A percentile compares a stretch with the other conserved stretches of the same genome.
phyloP scores from a whole-genome alignment of 345 rosid genomes.

The Orychophragmus violaceus region DNA sequence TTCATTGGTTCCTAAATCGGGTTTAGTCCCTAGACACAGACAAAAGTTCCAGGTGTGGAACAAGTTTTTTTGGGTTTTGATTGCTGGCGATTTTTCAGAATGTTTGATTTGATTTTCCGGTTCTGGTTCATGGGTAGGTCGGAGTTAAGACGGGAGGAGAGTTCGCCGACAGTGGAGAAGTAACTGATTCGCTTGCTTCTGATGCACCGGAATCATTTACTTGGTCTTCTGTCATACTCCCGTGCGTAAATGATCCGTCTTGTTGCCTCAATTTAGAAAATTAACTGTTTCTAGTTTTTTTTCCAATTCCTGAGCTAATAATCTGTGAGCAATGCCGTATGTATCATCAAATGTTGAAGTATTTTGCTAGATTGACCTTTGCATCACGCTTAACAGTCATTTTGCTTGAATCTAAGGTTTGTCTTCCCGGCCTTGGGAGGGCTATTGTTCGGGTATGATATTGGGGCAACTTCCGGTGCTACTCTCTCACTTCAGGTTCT shows the following conservation, averaged over 20 bases:
- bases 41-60: slow-evolving; percentile 33
- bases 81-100: neutral
- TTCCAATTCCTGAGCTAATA: neutral
- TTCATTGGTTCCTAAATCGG: slow-evolving; percentile 19
- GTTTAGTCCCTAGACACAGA: slow-evolving; percentile 22
- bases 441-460: slow-evolving; percentile 86
- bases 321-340: neutral
- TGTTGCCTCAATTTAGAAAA: neutral
- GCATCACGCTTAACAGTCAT: neutral
- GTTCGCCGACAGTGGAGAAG: slow-evolving; percentile 47
- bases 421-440: slow-evolving; percentile 92
- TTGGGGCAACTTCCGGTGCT: slow-evolving; percentile 97
- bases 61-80: neutral
- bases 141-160: slow-evolving; percentile 37
- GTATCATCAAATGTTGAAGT: neutral
- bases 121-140: slow-evolving; percentile 36
- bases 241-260: slow-evolving; percentile 46
- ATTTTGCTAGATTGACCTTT: neutral
- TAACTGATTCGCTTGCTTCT: slow-evolving; percentile 37
- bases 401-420: slow-evolving; percentile 48
- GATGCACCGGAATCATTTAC: slow-evolving; percentile 62
- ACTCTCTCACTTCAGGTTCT: slow-evolving; percentile 78
- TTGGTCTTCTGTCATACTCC: slow-evolving; percentile 81
- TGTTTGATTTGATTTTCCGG: neutral
- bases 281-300: neutral